Percentiles rank a stretch among this genome's conserved stretches.
These are phyloP conservation scores for Melampsora larici-populina DNA, from an alignment of 1,284 basidiomycete genomes.

Conservation along the genomic window DNA sequence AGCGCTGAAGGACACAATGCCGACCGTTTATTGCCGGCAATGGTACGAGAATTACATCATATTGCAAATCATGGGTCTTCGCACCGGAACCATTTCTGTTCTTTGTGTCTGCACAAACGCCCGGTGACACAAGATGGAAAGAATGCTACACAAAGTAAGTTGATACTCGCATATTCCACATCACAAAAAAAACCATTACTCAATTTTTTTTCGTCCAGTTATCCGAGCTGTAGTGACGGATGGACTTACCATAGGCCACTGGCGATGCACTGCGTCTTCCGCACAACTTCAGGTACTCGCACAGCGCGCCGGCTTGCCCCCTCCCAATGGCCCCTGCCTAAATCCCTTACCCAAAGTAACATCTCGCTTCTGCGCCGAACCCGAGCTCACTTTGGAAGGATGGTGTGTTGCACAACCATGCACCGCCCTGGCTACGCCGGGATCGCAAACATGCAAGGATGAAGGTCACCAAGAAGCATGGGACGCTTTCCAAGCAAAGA, in stretches of 20 bases:
- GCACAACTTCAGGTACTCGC: not conserved
- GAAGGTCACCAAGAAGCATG: not conserved
- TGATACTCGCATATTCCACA: not conserved
- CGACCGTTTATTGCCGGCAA: too few relatives aligned
- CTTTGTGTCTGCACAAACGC: too few relatives aligned
- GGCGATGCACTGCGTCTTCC: not conserved
- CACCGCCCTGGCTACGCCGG: not conserved
- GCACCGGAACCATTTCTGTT: not conserved
- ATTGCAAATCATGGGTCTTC: not conserved
- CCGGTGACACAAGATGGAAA: not conserved
- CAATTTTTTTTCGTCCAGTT: not conserved
- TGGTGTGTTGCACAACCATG: not conserved
- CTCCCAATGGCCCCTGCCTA: not conserved
- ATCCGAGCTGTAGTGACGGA: too few relatives aligned
- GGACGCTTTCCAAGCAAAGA: not conserved
- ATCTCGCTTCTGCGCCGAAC: not conserved
- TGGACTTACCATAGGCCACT: not conserved
- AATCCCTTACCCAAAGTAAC: too few relatives aligned
- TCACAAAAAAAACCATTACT: too few relatives aligned
- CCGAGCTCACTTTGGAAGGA: not conserved
- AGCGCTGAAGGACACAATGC: too few relatives aligned
- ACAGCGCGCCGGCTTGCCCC: not conserved
- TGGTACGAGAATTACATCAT: not conserved
- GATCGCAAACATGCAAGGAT: not conserved
- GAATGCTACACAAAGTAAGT: not conserved